Percentiles rank a stretch among this genome's conserved stretches.
These are phyloP conservation scores for Spiraea crenata DNA, from an alignment of 331 rosid genomes.

Conservation along the genomic window DNA sequence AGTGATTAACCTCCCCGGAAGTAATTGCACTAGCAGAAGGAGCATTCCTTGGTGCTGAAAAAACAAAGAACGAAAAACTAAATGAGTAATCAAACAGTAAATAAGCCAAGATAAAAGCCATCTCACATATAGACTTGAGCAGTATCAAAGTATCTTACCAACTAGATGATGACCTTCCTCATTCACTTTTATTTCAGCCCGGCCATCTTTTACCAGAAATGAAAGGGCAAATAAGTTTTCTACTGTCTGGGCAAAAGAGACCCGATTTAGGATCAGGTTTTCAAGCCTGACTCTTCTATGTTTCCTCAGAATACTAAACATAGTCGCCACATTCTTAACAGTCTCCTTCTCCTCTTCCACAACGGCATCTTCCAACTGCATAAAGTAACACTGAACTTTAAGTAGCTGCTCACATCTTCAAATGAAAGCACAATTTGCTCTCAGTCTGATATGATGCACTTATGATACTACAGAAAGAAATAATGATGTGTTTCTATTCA, in stretches of 20 bases:
- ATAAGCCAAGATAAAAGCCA: not conserved
- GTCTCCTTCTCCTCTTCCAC: constrained; percentile 59
- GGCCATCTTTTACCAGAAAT: constrained; percentile 83
- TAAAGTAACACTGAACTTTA: constrained; percentile 3
- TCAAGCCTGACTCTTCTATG: constrained; percentile 56
- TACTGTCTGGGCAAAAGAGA: constrained; percentile 76
- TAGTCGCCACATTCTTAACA: constrained; percentile 66
- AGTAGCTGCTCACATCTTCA: not conserved
- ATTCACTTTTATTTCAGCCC: constrained; percentile 63
- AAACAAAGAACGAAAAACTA: constrained; percentile 13
- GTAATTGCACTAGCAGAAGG: constrained; percentile 47
- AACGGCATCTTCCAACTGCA: constrained; percentile 50
- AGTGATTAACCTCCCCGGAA: constrained; percentile 46
- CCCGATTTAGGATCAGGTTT: constrained; percentile 54
- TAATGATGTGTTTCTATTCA: not conserved
- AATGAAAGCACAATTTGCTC: not conserved
- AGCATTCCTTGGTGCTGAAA: constrained; percentile 79
- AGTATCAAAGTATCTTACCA: constrained; percentile 44
- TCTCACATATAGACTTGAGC: not conserved
- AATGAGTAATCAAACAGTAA: not conserved
- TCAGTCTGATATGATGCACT: not conserved
- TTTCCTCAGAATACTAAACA: constrained; percentile 63
- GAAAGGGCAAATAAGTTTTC: constrained; percentile 86
- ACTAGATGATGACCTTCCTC: constrained; percentile 59
- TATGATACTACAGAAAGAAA: not conserved